These are phyloP conservation scores for Sphaerobolus stellatus DNA, from an alignment of 1,284 basidiomycete genomes.

Conservation along the genomic window DNA sequence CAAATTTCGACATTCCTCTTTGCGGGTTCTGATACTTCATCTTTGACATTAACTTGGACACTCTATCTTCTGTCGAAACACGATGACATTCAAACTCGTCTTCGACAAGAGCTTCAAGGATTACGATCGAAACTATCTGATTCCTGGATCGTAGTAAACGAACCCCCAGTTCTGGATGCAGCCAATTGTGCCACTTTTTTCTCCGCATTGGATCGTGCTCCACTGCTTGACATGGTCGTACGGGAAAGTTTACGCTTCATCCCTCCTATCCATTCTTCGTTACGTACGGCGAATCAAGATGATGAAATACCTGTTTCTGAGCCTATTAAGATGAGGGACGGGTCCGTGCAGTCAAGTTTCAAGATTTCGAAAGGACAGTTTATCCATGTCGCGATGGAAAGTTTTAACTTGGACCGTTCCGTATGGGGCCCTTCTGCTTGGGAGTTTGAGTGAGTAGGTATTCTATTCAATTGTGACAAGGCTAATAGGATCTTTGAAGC, in stretches of 20 bases:
- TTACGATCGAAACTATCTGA: neutral
- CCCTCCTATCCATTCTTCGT: slow-evolving; percentile 52
- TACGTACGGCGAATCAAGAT: slow-evolving; percentile 50
- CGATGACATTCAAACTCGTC: slow-evolving; percentile 58
- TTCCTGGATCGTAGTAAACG: slow-evolving; percentile 1
- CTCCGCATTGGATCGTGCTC: slow-evolving; percentile 35
- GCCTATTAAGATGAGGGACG: slow-evolving; percentile 46
- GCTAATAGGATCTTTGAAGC: slow-evolving; percentile 35
- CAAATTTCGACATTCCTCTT: slow-evolving; percentile 87
- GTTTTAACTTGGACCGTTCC: slow-evolving; percentile 68
- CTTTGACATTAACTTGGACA: slow-evolving; percentile 76
- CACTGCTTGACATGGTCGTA: slow-evolving; percentile 55
- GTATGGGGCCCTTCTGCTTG: slow-evolving; percentile 78
- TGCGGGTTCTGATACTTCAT: slow-evolving; percentile 83
- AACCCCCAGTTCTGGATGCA: neutral
- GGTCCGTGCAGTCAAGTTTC: slow-evolving; percentile 41
- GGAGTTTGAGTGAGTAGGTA: slow-evolving; percentile 64
- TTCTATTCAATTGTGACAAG: slow-evolving; percentile 14
- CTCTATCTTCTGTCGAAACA: slow-evolving; percentile 67
- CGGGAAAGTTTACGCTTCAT: slow-evolving; percentile 51
- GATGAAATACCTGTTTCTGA: slow-evolving; percentile 51
- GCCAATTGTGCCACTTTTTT: slow-evolving; percentile 3
- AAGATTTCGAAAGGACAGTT: slow-evolving; percentile 63
- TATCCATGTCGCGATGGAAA: slow-evolving; percentile 74
- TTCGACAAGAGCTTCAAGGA: slow-evolving; percentile 58